Percentiles rank a stretch among this genome's conserved stretches.
phyloP scores from a whole-genome alignment of 108 stramenopile species.

The Nitzschia sp. region DNA sequence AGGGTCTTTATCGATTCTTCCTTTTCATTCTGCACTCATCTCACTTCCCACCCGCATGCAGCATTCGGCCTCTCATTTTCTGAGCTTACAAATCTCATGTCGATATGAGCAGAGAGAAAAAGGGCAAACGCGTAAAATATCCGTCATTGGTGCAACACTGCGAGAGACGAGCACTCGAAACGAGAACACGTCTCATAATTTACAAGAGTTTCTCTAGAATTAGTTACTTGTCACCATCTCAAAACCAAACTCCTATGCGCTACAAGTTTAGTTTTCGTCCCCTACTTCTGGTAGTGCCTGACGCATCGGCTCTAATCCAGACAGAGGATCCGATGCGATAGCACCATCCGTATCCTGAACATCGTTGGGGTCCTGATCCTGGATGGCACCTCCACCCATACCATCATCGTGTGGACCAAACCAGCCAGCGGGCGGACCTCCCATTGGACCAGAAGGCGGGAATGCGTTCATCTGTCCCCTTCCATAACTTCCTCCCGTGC shows the following conservation, averaged over 20 bases:
- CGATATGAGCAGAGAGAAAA: too few relatives aligned
- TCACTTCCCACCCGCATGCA: too few relatives aligned
- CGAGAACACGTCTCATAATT: background rate
- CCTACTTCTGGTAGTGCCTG: conserved; percentile 37
- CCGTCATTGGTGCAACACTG: background rate
- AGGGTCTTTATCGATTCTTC: too few relatives aligned
- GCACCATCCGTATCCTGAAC: conserved; percentile 7
- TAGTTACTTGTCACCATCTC: background rate
- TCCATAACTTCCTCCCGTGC: background rate
- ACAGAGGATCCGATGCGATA: conserved; percentile 24
- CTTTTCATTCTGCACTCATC: background rate
- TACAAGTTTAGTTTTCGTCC: conserved; percentile 1
- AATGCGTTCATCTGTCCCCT: conserved; percentile 9
- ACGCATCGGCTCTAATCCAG: conserved; percentile 39
- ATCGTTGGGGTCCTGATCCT: too few relatives aligned
- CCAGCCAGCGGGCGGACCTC: conserved; percentile 9
- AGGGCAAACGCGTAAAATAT: too few relatives aligned
- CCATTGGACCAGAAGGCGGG: conserved; percentile 42
- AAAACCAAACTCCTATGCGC: background rate
- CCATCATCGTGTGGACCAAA: conserved; percentile 8
- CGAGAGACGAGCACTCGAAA: background rate
- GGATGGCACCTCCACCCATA: conserved; percentile 1
- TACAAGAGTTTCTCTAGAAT: background rate
- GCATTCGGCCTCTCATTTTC: too few relatives aligned
- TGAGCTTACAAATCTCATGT: too few relatives aligned